Base-by-base conservation (phyloP, 371 early-diverging fungal genomes). In the Mucor piriformis region DNA sequence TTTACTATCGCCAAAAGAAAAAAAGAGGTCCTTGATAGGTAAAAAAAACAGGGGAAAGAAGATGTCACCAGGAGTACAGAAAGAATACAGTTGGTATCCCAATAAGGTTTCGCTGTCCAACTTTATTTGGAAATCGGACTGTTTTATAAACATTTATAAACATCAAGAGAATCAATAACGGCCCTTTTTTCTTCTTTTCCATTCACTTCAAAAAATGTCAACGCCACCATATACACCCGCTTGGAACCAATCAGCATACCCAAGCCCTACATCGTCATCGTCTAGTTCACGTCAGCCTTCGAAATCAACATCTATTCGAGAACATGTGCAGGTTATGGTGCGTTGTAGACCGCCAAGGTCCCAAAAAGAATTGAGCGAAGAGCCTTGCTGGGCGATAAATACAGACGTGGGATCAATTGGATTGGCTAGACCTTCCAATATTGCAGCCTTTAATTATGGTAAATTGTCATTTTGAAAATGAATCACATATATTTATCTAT, bases 281-380 rank as follows among this genome's bases (percentile, higher is more conserved):
- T 49, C 55, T 10, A 42, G 18, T 4, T 37, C n/a, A 42, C 44
- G 42, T 21, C 50, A 51, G 25, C 48, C 66, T 32, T 43, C 37
- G 7, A 44, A 48, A 29, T 57, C 58, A 3, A 57, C 54, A 3
- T 63, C 67, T 1, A 63, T 67, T 8, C 25, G 51, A 52, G 78
- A 78, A 57, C 72, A 73, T 43, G 69, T 78, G 8, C 66, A 78
- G 27, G 78, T 78, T 23, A 63, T 66, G 54, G 75, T 78, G 0
- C 68, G 78, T 10, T 74, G 78, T 62, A 57, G 78, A 35, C 42
- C 42, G 10, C 78, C 78, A 18, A 42, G 63, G 25, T 59, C 68
- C 2, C 50, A 68, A 34, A 60, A 62, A 25, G 73, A 73, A 46
- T 21, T 54, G 1, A 49, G 42, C 7, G 69, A 63, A 44, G 50